Evolutionary conservation across 2,329 filamentous ascomycete genomes (phyloP).

Genomic region (Fusarium buharicum): DNA sequence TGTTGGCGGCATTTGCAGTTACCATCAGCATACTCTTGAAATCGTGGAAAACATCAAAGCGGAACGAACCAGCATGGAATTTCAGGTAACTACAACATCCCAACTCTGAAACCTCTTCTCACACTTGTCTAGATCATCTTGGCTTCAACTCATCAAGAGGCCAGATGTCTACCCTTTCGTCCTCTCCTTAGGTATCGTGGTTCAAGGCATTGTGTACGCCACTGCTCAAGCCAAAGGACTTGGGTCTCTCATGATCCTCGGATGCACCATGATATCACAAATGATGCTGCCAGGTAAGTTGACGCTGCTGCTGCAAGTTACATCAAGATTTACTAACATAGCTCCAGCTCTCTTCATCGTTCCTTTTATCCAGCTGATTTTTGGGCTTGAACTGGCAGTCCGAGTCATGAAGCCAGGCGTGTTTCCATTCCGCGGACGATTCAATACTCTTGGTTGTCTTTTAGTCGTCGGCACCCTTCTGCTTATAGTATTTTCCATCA

Average conservation of each 20-base stretch:
- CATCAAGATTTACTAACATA: constrained; percentile 39
- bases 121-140: constrained; percentile 48
- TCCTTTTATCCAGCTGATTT: constrained; percentile 72
- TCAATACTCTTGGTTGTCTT: constrained; percentile 68
- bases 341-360: constrained; percentile 68
- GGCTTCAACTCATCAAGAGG: constrained; percentile 58
- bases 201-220: constrained; percentile 68
- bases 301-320: background rate
- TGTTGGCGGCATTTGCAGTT: constrained; percentile 66
- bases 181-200: constrained; percentile 65
- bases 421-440: constrained; percentile 69
- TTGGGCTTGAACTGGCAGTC: constrained; percentile 69
- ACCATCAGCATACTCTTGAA: constrained; percentile 67
- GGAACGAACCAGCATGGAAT: constrained; percentile 53
- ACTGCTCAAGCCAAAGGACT: constrained; percentile 67
- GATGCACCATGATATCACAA: constrained; percentile 65
- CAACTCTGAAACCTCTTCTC: constrained; percentile 7
- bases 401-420: constrained; percentile 65
- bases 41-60: constrained; percentile 59
- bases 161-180: constrained; percentile 66
- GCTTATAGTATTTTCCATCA: constrained; percentile 68
- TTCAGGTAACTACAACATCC: constrained; percentile 52
- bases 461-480: constrained; percentile 61
- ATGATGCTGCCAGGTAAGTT: constrained; percentile 68
- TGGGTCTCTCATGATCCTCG: constrained; percentile 59